A percentile compares a stretch with the other conserved stretches of the same genome.
Evolutionary conservation across 2,329 filamentous ascomycete genomes (phyloP).

Genomic region (Colletotrichum echinochloae): DNA sequence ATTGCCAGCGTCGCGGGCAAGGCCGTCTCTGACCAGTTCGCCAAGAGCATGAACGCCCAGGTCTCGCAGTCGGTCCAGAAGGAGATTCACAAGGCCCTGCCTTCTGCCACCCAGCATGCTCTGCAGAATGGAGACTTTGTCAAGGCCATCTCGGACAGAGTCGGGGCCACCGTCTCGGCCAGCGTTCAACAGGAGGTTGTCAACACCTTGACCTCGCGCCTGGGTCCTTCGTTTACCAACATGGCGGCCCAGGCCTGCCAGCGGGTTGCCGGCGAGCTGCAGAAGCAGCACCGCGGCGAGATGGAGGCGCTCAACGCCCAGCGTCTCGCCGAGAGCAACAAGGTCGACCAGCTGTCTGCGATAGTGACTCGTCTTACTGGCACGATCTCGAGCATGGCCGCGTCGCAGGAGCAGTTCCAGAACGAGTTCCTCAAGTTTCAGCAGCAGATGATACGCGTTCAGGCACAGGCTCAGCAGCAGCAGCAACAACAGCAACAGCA

Average conservation of each 20-base stretch:
- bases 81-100: slow-evolving; percentile 79
- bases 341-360: slow-evolving; percentile 79
- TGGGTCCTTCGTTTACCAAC: slow-evolving; percentile 75
- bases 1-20: slow-evolving; percentile 76
- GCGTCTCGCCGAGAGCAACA: slow-evolving; percentile 64
- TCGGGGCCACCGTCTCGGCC: slow-evolving; percentile 74
- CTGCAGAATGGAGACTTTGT: slow-evolving; percentile 81
- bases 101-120: slow-evolving; percentile 73
- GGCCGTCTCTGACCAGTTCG: slow-evolving; percentile 78
- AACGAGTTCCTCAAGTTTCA: slow-evolving; percentile 70
- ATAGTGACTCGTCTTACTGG: slow-evolving; percentile 75
- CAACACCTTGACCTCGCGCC: slow-evolving; percentile 68
- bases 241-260: slow-evolving; percentile 75
- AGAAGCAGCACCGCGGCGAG: slow-evolving; percentile 68
- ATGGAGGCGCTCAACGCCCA: slow-evolving; percentile 65
- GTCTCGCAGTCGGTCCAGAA: slow-evolving; percentile 75
- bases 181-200: slow-evolving; percentile 78
- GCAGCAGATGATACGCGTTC: slow-evolving; percentile 59
- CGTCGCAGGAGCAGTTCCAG: slow-evolving; percentile 77
- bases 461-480: slow-evolving; percentile 47
- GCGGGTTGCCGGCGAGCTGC: slow-evolving; percentile 75
- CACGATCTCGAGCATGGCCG: slow-evolving; percentile 77
- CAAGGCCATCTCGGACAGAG: slow-evolving; percentile 77
- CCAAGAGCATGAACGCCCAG: slow-evolving; percentile 73
- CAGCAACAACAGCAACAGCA: slow-evolving; percentile 39